A percentile compares a stretch with the other conserved stretches of the same genome.
These are phyloP conservation scores for Musa itinerans DNA, from an alignment of 176 grass and related monocot genomes.

Conservation along the genomic window DNA sequence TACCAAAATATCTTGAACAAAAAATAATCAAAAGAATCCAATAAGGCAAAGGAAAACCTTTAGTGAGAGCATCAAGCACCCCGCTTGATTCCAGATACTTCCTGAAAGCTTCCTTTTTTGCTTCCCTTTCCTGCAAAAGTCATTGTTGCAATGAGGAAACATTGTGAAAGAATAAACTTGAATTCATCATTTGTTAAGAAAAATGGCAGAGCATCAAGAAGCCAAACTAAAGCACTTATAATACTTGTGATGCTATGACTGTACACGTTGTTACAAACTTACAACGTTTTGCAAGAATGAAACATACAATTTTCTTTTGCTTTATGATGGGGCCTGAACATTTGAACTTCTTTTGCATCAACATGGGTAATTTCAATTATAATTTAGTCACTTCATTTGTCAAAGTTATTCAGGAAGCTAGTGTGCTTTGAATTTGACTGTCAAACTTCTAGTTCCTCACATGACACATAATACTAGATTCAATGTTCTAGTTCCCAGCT, in stretches of 20 bases:
- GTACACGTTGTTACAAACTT: not conserved
- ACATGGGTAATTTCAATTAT: not conserved
- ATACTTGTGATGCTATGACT: not conserved
- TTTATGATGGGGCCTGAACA: not conserved
- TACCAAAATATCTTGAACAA: not conserved
- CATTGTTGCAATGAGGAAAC: not conserved
- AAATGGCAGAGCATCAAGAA: not conserved
- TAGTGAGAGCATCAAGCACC: constrained; percentile 85
- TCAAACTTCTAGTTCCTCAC: too few relatives aligned
- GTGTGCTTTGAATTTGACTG: not conserved
- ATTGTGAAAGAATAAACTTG: not conserved
- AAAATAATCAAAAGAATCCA: not conserved
- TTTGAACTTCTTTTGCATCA: not conserved
- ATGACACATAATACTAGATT: too few relatives aligned
- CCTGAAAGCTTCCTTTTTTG: constrained; percentile 88
- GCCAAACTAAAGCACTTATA: not conserved
- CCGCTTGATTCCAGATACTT: constrained; percentile 94
- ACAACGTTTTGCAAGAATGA: not conserved
- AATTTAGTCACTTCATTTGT: not conserved
- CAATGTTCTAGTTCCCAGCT: too few relatives aligned
- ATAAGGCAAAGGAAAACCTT: constrained; percentile 39
- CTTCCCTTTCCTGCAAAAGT: constrained; percentile 60
- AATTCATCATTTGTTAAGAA: not conserved
- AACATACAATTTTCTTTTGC: not conserved
- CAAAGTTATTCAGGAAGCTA: not conserved